These are phyloP conservation scores for Martensiomyces pterosporus DNA, from an alignment of 192 early-diverging fungal species.

Conservation along the genomic window DNA sequence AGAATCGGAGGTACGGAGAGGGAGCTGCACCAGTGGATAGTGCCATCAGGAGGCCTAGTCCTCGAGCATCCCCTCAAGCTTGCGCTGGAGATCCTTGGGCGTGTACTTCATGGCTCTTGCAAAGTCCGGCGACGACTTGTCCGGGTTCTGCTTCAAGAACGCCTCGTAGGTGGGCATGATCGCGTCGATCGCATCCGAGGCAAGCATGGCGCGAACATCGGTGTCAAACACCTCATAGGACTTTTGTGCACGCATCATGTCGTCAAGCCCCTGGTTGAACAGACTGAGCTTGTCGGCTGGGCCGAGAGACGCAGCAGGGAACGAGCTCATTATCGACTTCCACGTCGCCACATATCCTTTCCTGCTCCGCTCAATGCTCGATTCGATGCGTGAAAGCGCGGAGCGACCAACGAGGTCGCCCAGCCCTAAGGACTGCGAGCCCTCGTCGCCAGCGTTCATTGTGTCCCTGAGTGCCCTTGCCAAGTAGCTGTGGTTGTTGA, in stretches of 20 bases:
- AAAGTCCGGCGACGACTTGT: conserved; percentile 39
- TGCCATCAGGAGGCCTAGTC: too few relatives aligned
- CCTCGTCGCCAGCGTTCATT: conserved; percentile 41
- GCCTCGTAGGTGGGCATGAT: conserved; percentile 40
- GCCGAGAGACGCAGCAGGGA: conserved; percentile 38
- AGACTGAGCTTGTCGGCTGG: conserved; percentile 39
- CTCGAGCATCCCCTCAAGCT: conserved; percentile 38
- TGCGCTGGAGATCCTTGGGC: conserved; percentile 41
- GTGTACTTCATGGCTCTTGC: conserved; percentile 44
- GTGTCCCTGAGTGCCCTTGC: conserved; percentile 43
- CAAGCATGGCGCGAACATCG: conserved; percentile 40
- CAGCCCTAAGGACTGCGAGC: conserved; percentile 41
- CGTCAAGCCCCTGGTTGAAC: conserved; percentile 49
- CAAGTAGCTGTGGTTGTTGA: conserved; percentile 47
- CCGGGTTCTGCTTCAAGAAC: conserved; percentile 42
- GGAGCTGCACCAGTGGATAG: too few relatives aligned
- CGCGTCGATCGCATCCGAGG: conserved; percentile 38
- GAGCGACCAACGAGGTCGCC: conserved; percentile 46
- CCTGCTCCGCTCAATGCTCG: conserved; percentile 44
- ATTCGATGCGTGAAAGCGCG: conserved; percentile 32
- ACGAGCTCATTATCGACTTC: conserved; percentile 48
- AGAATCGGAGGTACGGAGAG: too few relatives aligned
- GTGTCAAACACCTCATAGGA: conserved; percentile 42
- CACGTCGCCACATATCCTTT: conserved; percentile 45
- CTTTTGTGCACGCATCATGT: conserved; percentile 45